Evolutionary conservation across 768 basidiomycete genomes (phyloP), one percentile per base, ranked within the genome.

Genomic region (Mycena albidolilacea): DNA sequence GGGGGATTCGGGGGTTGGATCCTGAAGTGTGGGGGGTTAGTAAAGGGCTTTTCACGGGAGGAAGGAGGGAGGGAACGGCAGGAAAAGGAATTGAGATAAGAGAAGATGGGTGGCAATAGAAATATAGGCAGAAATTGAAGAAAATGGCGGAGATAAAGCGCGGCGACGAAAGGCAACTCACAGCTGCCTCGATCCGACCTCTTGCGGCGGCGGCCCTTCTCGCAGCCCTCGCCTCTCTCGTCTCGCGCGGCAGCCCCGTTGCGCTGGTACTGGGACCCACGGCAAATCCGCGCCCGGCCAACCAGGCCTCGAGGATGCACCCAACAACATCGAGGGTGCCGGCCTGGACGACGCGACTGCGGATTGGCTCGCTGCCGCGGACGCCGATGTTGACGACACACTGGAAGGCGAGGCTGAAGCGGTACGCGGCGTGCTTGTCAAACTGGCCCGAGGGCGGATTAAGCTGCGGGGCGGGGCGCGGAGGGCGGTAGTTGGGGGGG

Each of bases 381-480:
- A 99, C 97, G 46, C 97, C 97, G 78, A 98, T 96, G 81, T 99
- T 99, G 73, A 97, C 97, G 57, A 99, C 92, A 78, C 96, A 98
- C 79, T 98, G 97, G 79, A 99, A 97, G 1, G 97, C 97, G 70
- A 98, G 90, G 0, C 93, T 93, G 80, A 98, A 97, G 10, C 95
- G 90, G 78, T 95, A 94, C 0, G 95, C 95, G 38, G 95, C 92
- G 77, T 94, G 92, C 72, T 93, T 94, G 84, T 96, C 95, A 75
- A 90, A 95, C 0, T 76, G 75, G 55, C 75, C 75, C 15, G 86
- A 80, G 35, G 86, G 84, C 0, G 93, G 93, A 75, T 93, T 93
- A 50, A 94, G 87, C 0, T 88, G 90, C 0, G 94, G 91, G 0
- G 83, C 74, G 6, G 86, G 85, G 72, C 90, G 90, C 5, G 88